Evolutionary conservation across 176 grass and related monocot species (phyloP).

Genomic region (Aegilops longissima): DNA sequence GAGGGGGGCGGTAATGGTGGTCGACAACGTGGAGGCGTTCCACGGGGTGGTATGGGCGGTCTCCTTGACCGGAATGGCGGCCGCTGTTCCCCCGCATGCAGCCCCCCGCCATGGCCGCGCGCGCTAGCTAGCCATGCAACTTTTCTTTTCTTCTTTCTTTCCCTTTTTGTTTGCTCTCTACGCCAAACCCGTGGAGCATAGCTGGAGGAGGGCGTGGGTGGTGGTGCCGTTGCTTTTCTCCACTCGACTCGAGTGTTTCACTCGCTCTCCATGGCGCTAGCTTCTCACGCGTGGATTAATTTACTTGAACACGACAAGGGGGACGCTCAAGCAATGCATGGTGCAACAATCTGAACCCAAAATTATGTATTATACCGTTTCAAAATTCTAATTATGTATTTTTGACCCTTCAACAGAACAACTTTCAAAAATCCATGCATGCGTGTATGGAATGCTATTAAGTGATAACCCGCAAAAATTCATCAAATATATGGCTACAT

Average conservation of each 20-base stretch:
- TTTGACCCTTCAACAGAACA: too few species aligned
- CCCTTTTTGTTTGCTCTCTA: conserved; percentile 54
- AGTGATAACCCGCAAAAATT: too few species aligned
- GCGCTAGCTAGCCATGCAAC: background rate
- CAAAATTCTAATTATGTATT: too few species aligned
- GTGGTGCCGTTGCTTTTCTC: background rate
- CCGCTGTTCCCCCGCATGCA: conserved; percentile 49
- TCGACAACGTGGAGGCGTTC: conserved; percentile 62
- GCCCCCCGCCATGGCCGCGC: background rate
- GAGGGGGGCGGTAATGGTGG: conserved; percentile 26
- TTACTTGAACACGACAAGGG: background rate
- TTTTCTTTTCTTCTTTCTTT: background rate
- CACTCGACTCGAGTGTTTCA: background rate
- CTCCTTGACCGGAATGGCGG: conserved; percentile 59
- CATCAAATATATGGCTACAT: too few species aligned
- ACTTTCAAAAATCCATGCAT: too few species aligned
- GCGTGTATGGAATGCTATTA: too few species aligned
- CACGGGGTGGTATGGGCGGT: conserved; percentile 53
- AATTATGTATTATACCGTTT: too few species aligned
- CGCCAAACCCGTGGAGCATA: conserved; percentile 19
- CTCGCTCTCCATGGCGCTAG: too few species aligned
- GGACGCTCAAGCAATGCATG: too few species aligned
- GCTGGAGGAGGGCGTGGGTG: too few species aligned
- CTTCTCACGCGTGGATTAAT: background rate
- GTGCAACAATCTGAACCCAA: too few species aligned